Evolutionary conservation across 176 grass and related monocot species (phyloP).

Genomic region (Cymbopogon citratus): DNA sequence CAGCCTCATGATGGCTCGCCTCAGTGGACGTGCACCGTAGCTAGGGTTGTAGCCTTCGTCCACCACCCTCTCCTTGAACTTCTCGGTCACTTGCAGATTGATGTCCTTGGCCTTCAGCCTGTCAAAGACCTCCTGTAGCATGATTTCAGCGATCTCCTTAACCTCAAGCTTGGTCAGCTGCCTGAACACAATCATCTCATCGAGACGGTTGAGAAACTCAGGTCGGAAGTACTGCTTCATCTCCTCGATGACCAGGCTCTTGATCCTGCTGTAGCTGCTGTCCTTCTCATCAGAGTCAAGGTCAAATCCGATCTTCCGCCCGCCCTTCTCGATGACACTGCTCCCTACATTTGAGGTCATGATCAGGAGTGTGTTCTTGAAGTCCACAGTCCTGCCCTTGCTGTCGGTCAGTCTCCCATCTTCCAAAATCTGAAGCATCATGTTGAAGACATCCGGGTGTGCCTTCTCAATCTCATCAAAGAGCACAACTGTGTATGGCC

Average conservation of each 20-base stretch:
- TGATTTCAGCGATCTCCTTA: constrained; percentile 81
- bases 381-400: constrained; percentile 88
- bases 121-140: constrained; percentile 73
- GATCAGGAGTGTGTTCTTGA: constrained; percentile 91
- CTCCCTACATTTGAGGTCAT: constrained; percentile 95
- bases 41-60: constrained; percentile 83
- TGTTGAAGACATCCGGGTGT: constrained; percentile 92
- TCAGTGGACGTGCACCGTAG: constrained; percentile 65
- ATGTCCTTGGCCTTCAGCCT: constrained; percentile 75
- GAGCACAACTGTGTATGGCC: constrained; percentile 81
- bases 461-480: constrained; percentile 93
- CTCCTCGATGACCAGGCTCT: constrained; percentile 74
- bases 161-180: constrained; percentile 82
- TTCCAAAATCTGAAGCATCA: constrained; percentile 97
- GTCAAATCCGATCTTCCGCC: constrained; percentile 77
- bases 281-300: constrained; percentile 71
- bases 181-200: constrained; percentile 95
- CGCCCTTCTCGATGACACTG: constrained; percentile 91
- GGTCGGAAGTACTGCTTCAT: constrained; percentile 94
- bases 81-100: constrained; percentile 68
- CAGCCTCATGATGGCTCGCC: constrained; percentile 82
- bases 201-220: constrained; percentile 75
- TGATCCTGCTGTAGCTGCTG: constrained; percentile 88
- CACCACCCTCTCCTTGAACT: constrained; percentile 79
- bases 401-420: constrained; percentile 88